phyloP scores from a whole-genome alignment of 352 stramenopile species.

The Blastocystis sp. region DNA sequence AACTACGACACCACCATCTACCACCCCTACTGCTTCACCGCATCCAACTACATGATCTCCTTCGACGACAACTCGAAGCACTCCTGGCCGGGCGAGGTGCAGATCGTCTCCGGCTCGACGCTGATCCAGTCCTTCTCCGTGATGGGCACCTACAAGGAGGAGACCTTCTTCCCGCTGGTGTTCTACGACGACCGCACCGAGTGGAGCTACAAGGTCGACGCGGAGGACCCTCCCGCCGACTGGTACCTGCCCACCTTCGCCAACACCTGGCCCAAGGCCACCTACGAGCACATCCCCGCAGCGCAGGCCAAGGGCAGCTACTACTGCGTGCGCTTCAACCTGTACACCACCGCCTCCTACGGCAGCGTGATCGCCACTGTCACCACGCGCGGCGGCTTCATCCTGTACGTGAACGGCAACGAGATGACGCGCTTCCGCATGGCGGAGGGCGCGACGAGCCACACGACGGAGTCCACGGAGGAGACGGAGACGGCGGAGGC shows the following conservation, averaged over 20 bases:
- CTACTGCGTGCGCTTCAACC: slow-evolving; percentile 32
- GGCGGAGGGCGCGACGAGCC: background rate
- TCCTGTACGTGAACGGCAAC: slow-evolving; percentile 49
- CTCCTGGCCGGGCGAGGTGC: too few relatives aligned
- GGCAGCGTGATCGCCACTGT: background rate
- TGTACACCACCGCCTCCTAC: background rate
- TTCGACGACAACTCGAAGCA: too few relatives aligned
- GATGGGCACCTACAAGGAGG: background rate
- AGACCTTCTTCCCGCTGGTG: background rate
- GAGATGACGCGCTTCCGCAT: slow-evolving; percentile 43
- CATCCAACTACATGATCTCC: too few relatives aligned
- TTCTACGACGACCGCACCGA: background rate
- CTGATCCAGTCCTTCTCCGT: background rate
- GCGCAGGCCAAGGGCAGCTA: background rate
- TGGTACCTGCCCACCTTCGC: slow-evolving; percentile 4
- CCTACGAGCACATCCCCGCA: background rate
- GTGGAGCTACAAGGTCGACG: slow-evolving; percentile 29
- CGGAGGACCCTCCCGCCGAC: background rate
- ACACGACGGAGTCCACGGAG: slow-evolving; percentile 12
- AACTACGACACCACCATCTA: background rate
- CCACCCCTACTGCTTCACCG: too few relatives aligned
- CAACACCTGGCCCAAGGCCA: slow-evolving; percentile 1
- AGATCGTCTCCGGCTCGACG: too few relatives aligned
- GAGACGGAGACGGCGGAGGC: background rate
- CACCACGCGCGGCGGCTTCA: slow-evolving; percentile 27